Evolutionary conservation across 805 yeast genomes (phyloP).

Genomic region (Danielia reshetovae): DNA sequence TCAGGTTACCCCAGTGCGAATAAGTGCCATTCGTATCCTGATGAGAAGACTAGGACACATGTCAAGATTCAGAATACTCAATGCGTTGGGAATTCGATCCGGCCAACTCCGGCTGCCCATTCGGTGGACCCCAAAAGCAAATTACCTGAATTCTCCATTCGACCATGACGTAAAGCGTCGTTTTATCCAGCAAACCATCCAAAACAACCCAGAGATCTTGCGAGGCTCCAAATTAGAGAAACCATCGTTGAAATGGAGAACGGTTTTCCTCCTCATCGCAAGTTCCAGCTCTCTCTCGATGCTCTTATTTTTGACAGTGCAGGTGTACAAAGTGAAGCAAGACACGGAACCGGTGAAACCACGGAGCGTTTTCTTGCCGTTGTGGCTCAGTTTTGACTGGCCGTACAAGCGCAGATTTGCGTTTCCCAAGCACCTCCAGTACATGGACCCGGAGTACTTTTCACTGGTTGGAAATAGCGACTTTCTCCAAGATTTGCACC

Average conservation of each 20-base stretch:
- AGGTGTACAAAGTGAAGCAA: slow-evolving; percentile 12
- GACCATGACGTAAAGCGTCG: slow-evolving; percentile 1
- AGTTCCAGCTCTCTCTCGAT: slow-evolving; percentile 23
- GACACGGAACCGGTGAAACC: slow-evolving; percentile 5
- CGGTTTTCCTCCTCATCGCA: slow-evolving; percentile 17
- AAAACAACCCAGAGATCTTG: slow-evolving; percentile 8
- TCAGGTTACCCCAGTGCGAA: too few relatives aligned
- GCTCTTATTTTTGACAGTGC: slow-evolving; percentile 19
- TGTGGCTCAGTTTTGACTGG: slow-evolving; percentile 27
- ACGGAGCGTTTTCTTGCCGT: slow-evolving; percentile 19
- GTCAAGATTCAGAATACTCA: too few relatives aligned
- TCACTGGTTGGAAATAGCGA: slow-evolving; percentile 7
- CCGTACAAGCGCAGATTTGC: slow-evolving; percentile 19
- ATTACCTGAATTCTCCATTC: too few relatives aligned
- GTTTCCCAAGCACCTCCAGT: slow-evolving; percentile 25
- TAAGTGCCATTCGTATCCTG: too few relatives aligned
- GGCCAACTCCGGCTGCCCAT: too few relatives aligned
- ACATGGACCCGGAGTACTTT: slow-evolving; percentile 22
- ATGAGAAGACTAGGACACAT: too few relatives aligned
- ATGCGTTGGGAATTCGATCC: too few relatives aligned
- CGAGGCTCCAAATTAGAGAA: slow-evolving; percentile 1
- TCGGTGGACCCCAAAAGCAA: too few relatives aligned
- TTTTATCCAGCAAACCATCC: slow-evolving; percentile 8
- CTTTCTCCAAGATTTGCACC: slow-evolving; percentile 9
- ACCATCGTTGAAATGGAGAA: slow-evolving; percentile 15